A percentile compares a stretch with the other conserved stretches of the same genome.
These are phyloP conservation scores for Physcomitrellopsis africana DNA, from an alignment of 225 moss, liverwort and hornwort species.

Conservation along the genomic window DNA sequence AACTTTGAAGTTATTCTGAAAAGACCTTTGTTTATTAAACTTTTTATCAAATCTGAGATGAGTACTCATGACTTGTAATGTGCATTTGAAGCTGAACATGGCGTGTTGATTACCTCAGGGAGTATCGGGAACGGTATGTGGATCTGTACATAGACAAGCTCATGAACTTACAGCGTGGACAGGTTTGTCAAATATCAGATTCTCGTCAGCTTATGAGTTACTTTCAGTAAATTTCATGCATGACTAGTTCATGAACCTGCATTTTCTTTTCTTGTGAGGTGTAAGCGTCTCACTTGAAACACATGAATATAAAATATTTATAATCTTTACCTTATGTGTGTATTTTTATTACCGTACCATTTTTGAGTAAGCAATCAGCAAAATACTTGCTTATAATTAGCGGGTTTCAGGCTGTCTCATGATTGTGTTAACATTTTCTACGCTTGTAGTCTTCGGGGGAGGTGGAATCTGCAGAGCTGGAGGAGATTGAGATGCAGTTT, in stretches of 20 bases:
- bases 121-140: conserved; percentile 76
- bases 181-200: conserved; percentile 57
- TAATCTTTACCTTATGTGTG: conserved; percentile 3
- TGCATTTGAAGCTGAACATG: conserved; percentile 18
- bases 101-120: conserved; percentile 52
- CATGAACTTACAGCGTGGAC: conserved; percentile 79
- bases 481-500: conserved; percentile 95
- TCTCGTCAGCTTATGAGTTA: not conserved
- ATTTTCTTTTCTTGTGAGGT: conserved; percentile 21
- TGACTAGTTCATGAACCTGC: conserved; percentile 11
- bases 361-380: conserved; percentile 4
- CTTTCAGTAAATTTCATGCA: conserved; percentile 2
- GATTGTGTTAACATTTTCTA: conserved; percentile 19
- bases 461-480: conserved; percentile 77
- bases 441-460: conserved; percentile 75
- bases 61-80: conserved; percentile 12
- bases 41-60: conserved; percentile 13
- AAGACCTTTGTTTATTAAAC: not conserved
- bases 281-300: not conserved
- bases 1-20: conserved; percentile 9
- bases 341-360: not conserved
- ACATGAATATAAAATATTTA: conserved; percentile 10
- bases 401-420: conserved; percentile 21
- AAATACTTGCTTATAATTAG: conserved; percentile 20
- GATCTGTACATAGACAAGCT: conserved; percentile 84